phyloP scores from a whole-genome alignment of 305 asterid species.

The Caryopteris hybrid region DNA sequence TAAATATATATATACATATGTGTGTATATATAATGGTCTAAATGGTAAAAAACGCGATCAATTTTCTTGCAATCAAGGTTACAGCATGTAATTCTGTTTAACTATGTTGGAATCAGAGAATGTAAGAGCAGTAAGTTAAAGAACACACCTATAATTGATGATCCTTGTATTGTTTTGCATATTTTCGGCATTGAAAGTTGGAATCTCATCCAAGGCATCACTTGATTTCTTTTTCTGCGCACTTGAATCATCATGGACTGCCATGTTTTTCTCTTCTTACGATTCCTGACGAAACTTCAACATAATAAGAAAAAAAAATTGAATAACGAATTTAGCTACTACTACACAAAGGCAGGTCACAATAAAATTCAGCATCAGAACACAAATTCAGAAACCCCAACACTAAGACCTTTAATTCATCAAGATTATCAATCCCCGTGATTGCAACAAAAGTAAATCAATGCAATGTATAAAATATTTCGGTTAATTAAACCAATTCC shows the following conservation, averaged over 20 bases:
- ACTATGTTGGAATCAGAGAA: not conserved
- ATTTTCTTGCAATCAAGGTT: not conserved
- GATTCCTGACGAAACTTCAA: slow-evolving; percentile 18
- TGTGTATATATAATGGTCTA: not conserved
- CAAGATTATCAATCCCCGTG: not conserved
- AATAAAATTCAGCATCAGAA: not conserved
- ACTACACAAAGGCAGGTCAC: no score
- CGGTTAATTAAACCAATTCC: not conserved
- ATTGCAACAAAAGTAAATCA: not conserved
- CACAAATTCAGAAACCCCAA: not conserved
- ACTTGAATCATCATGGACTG: slow-evolving; percentile 45
- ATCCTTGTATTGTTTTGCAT: slow-evolving; percentile 61
- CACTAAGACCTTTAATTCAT: not conserved
- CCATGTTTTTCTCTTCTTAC: slow-evolving; percentile 31
- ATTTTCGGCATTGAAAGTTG: slow-evolving; percentile 64
- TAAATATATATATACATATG: no score
- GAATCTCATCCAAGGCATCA: slow-evolving; percentile 46
- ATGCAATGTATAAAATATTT: not conserved
- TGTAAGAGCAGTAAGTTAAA: not conserved
- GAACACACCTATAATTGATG: slow-evolving; percentile 52
- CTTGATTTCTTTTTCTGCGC: slow-evolving; percentile 37
- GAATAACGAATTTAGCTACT: not conserved
- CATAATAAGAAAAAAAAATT: not conserved
- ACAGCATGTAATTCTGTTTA: not conserved
- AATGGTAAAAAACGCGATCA: not conserved